Base-by-base conservation (phyloP, 2,329 filamentous ascomycete genomes). In the Pseudogymnoascus sp. region DNA sequence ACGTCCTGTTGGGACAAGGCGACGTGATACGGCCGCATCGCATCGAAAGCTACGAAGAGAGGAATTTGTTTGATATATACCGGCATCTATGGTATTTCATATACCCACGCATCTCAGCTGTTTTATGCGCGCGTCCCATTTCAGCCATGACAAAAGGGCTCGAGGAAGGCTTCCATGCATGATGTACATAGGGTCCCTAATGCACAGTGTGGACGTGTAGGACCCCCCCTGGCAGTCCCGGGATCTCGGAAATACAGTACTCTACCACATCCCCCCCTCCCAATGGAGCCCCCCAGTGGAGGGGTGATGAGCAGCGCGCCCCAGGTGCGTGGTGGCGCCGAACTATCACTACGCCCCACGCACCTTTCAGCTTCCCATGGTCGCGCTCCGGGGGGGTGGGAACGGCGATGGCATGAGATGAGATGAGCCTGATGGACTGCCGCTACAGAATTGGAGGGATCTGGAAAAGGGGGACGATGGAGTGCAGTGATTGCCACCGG, bases 141-240 rank as follows among this genome's bases (percentile, higher is more conserved):
- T 3, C 28, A 56, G 16, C 16, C 50, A 56, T 33, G 16, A 22
- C 8, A 33, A 53, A 56, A 19, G 24, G 33, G 28, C 10, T 56
- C n/a, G 50, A 56, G 14, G 43, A 31, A 33, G 10, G 50, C 50
- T 56, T 56, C 50, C 50, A 56, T 56, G 50, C 50, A 56, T 56
- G 19, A 53, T 53, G 50, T 56, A 56, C 28, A 56, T 12, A 56
- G 50, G 50, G 50, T 56, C 50, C 28, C 50, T 56, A 33, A 56
- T 56, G 50, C 50, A 56, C 28, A 56, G 16, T 56, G 50, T 33
- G 28, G 50, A 33, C 50, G 28, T 26, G 28, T 33, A 33, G 50
- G 43, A n/a, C 4, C 46, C 46, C 46, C 46, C 50, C 50, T 56
- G 50, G 26, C 28, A 56, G 50, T 56, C 50, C 50, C 50, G 28